Conservation (phyloP, 176 grass and related monocot species). For the Carex scoparia region DNA sequence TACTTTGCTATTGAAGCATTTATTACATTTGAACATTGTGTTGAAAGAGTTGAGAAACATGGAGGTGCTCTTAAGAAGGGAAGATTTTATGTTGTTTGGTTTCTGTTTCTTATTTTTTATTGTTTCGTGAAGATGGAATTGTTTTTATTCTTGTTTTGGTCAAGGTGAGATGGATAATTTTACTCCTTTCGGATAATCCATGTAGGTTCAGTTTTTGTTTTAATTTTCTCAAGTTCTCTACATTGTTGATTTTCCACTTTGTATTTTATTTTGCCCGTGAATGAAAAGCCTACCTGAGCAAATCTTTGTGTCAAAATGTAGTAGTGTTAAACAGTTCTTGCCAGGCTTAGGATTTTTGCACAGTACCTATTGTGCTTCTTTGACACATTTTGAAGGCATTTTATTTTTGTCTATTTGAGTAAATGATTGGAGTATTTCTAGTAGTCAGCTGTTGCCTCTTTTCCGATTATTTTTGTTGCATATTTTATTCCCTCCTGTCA, state of each 20-base stretch:
- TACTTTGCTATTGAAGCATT: background rate
- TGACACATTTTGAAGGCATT: background rate
- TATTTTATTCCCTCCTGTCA: background rate
- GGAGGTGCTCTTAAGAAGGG: background rate
- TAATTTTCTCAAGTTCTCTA: background rate
- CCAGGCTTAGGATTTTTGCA: background rate
- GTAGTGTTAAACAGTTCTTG: background rate
- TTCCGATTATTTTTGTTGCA: background rate
- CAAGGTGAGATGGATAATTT: background rate
- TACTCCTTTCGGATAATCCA: background rate
- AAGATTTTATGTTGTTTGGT: background rate
- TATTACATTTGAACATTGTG: background rate
- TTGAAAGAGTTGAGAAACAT: background rate
- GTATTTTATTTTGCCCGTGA: background rate
- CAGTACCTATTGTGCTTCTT: background rate
- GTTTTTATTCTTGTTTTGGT: background rate
- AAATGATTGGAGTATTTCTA: background rate
- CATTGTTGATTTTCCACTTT: background rate
- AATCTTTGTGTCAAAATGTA: background rate
- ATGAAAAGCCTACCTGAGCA: background rate
- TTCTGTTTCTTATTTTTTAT: background rate
- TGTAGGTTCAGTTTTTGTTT: background rate
- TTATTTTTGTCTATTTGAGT: background rate
- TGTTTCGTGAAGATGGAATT: background rate
- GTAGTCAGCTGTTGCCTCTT: background rate